Base-by-base conservation (phyloP, 2,329 filamentous ascomycete species). In the Allantophomopsis cytisporea region DNA sequence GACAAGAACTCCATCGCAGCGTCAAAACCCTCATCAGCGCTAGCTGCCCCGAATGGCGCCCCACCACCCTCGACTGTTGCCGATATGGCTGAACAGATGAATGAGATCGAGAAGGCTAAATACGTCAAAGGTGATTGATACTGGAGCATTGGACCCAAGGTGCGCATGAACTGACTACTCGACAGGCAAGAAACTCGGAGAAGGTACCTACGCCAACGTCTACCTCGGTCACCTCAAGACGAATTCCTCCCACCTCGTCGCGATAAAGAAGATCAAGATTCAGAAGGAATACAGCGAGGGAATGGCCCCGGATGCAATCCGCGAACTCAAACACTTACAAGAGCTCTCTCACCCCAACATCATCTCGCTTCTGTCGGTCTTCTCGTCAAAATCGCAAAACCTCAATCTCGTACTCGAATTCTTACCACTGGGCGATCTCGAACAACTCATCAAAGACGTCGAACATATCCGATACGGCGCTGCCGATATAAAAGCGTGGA, bases 401-500 rank as follows among this genome's bases (percentile, higher is more conserved):
- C 76, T 98, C 49, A 94, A 93, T 55, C 74, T 98, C 7, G 91
- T 98, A 17, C 77, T 98, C 50, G 91, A 98, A 61, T 94, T 83
- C 60, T 71, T 96, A 4, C 88, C 89, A 0, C 75, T 85, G n/a
- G 89, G 91, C 47, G 91, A 98, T 61, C 72, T 98, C 20, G 86
- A 96, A 61, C 86, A 88, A 71, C 74, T 98, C 43, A 94, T 94
- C 58, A 84, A 85, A 58, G 88, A 96, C 60, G 77, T 73, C 21
- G 73, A 80, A 35, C 66, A 67, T 39, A 80, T 95, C 36, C 76
- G 78, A 40, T 96, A 96, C 59, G 83, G 83, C 45, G 75, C 77
- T 10, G 83, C 84, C 14, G 91, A 98, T 59, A 87, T 96, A 60
- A 98, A 98, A 60, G 83, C 87, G 13, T 98, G 91, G 91, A 94